Evolutionary conservation across 2,329 filamentous ascomycete species (phyloP).

Genomic region (Clathrospora elynae): DNA sequence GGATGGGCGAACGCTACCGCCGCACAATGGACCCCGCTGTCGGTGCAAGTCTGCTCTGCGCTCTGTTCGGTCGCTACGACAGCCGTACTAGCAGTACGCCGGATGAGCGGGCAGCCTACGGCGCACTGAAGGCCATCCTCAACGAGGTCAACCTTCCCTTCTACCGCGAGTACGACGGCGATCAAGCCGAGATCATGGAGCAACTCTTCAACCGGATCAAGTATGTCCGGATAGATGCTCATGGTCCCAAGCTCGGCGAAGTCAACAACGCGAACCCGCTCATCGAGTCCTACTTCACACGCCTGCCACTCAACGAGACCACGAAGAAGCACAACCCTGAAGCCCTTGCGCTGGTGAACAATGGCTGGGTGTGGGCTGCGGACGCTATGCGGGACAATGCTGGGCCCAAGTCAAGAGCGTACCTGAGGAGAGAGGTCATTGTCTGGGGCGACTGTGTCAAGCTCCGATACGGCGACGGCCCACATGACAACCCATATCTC

Average conservation of each 20-base stretch:
- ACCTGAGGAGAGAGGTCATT: conserved; percentile 93
- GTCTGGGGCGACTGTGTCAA: conserved; percentile 99
- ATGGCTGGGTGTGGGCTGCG: conserved; percentile 98
- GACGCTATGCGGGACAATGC: conserved; percentile 94
- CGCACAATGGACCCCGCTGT: conserved; percentile 71
- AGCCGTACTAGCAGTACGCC: conserved; percentile 55
- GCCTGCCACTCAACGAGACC: conserved; percentile 76
- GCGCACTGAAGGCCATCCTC: conserved; percentile 65
- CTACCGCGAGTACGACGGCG: conserved; percentile 89
- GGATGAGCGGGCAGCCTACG: conserved; percentile 59
- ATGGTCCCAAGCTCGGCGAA: conserved; percentile 84
- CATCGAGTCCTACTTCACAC: conserved; percentile 93
- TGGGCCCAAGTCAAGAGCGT: conserved; percentile 86
- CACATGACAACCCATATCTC: conserved; percentile 85
- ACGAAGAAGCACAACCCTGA: conserved; percentile 77
- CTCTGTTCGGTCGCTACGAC: conserved; percentile 72
- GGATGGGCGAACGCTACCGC: conserved; percentile 78
- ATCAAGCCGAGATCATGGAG: conserved; percentile 80
- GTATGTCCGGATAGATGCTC: conserved; percentile 88
- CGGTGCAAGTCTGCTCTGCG: conserved; percentile 70
- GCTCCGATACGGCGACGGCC: conserved; percentile 80
- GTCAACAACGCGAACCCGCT: conserved; percentile 79
- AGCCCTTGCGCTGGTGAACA: conserved; percentile 85
- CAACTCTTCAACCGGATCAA: conserved; percentile 94
- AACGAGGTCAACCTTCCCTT: conserved; percentile 85